Conservation (phyloP, 805 yeast genomes). For the Hemisphaericaspora nanyangensis region DNA sequence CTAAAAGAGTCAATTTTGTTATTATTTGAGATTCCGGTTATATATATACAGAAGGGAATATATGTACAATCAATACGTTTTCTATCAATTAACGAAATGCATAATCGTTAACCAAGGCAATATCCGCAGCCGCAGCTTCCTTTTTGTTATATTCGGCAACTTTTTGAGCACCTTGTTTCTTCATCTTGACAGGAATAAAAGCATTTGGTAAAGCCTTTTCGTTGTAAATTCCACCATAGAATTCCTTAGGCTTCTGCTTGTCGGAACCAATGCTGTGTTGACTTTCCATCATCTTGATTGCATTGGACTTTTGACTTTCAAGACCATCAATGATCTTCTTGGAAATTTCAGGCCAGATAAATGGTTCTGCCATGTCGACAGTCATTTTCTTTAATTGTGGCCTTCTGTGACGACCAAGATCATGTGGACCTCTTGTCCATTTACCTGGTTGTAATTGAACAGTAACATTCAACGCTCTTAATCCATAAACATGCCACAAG, state of each 20-base stretch:
- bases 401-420: conserved; percentile 67
- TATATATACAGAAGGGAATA: too few species aligned
- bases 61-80: too few species aligned
- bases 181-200: conserved; percentile 27
- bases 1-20: too few species aligned
- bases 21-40: too few species aligned
- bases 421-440: conserved; percentile 50
- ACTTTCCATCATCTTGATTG: conserved; percentile 47
- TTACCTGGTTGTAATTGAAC: conserved; percentile 77
- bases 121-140: conserved; percentile 23
- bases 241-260: conserved; percentile 57
- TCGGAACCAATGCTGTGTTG: conserved; percentile 62
- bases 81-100: too few species aligned
- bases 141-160: conserved; percentile 16
- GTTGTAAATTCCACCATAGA: conserved; percentile 68
- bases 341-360: conserved; percentile 79
- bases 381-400: conserved; percentile 94
- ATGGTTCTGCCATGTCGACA: conserved; percentile 92
- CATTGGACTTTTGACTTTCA: conserved; percentile 41
- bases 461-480: conserved; percentile 84
- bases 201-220: conserved; percentile 40
- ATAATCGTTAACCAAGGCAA: conserved; percentile 27
- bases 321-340: conserved; percentile 32
- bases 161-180: conserved; percentile 21
- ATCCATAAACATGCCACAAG: conserved; percentile 82